Evolutionary conservation across 2,329 filamentous ascomycete genomes (phyloP).

Genomic region (Chaetothyriales sp.): DNA sequence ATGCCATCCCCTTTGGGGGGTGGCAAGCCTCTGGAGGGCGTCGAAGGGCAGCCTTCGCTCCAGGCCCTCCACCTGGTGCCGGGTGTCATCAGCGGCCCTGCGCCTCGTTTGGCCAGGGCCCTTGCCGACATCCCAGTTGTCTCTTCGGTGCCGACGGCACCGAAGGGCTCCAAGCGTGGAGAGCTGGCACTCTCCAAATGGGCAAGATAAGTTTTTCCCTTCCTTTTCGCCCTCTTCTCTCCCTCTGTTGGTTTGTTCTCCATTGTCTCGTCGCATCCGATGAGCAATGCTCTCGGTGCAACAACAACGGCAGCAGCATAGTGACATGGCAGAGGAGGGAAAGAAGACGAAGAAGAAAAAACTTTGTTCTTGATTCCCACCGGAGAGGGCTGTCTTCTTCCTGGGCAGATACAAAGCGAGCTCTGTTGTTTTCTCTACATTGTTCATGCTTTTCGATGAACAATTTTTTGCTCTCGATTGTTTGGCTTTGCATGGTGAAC

Average conservation of each 20-base stretch:
- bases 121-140: neutral
- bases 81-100: neutral
- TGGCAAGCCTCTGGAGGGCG: neutral
- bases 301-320: too few species aligned
- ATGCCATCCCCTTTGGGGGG: too few species aligned
- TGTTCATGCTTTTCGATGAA: neutral
- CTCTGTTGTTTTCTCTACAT: neutral
- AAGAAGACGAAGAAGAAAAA: too few species aligned
- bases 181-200: neutral
- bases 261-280: too few species aligned
- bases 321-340: too few species aligned
- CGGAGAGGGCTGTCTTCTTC: neutral
- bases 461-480: neutral
- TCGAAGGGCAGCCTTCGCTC: neutral
- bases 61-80: neutral
- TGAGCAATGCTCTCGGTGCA: too few species aligned
- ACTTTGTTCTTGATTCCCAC: neutral
- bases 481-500: neutral
- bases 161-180: neutral
- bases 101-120: neutral
- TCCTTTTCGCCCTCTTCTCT: too few species aligned
- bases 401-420: neutral
- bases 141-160: neutral
- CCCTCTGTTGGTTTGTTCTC: too few species aligned
- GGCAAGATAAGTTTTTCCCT: neutral